Base-by-base conservation (phyloP, 2,329 filamentous ascomycete species). In the Hypoxylon sp. region DNA sequence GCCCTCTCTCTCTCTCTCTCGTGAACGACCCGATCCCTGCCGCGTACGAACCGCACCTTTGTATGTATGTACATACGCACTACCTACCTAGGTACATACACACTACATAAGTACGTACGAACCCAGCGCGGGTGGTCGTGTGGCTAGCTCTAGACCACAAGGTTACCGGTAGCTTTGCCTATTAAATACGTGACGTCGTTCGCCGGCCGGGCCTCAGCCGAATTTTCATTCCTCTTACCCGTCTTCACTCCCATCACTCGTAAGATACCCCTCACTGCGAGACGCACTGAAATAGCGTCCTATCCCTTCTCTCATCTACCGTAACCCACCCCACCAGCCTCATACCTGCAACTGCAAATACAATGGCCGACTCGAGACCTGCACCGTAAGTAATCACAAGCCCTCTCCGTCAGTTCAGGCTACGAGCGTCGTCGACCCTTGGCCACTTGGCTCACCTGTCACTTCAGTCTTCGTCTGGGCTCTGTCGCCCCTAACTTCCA, bases 401-500 rank as follows among this genome's bases (percentile, higher is more conserved):
- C 13, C 17, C 11, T 43, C 5, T 17, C 11, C 45, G 3, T 2
- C 4, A 49, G 15, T 15, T 35, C n/a, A 17, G 10, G n/a, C 15
- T 5, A 13, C 3, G n/a, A 15, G 31, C n/a, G 15, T n/a, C 29
- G 3, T 31, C 15, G 4, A 3, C 3, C 29, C 7, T 21, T 37
- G 40, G 31, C 17, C 10, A 57, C 4, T 8, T 26, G 41, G 9
- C 21, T 50, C 24, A 37, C 38, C 47, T 46, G 24, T 17, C 20
- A 11, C 13, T 49, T 18, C 65, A 85, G 83, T 64, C 83, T 89
- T 70, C 87, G 87, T 67, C 80, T 90, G 70, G 87, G 87, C 75
- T 80, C 79, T 66, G 76, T 79, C 54, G 90, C 91, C 67, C 90
- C 90, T 70, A 92, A 93, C 82, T 95, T 95, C 83, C 78, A 89